These are phyloP conservation scores for Keithomyces neogunnii DNA, from an alignment of 2,329 filamentous ascomycete genomes.

Conservation along the genomic window DNA sequence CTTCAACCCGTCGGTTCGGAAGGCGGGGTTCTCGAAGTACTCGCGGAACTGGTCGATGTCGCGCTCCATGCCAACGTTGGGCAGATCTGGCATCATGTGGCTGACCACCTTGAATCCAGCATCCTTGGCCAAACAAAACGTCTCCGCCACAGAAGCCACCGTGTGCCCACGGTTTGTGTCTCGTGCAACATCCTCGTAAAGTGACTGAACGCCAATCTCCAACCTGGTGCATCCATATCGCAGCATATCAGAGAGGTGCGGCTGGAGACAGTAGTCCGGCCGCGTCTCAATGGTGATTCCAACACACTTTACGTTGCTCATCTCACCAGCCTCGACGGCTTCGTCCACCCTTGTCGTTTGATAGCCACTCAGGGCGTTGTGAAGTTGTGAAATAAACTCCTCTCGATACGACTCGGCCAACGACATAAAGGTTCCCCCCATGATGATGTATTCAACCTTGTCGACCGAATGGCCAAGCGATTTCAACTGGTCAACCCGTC, in stretches of 20 bases:
- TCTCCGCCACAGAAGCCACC: constrained; percentile 89
- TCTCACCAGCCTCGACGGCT: constrained; percentile 1
- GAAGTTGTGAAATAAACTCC: constrained; percentile 87
- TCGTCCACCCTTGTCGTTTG: constrained; percentile 81
- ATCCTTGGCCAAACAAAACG: constrained; percentile 94
- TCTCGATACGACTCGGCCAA: constrained; percentile 82
- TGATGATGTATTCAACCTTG: constrained; percentile 99
- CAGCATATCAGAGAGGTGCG: constrained; percentile 92
- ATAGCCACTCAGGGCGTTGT: constrained; percentile 95
- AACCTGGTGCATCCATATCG: constrained; percentile 94
- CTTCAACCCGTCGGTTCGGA: constrained; percentile 93
- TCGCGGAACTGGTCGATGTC: constrained; percentile 95
- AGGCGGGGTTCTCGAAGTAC: constrained; percentile 94
- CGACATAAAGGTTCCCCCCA: constrained; percentile 99
- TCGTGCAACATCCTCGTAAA: constrained; percentile 97
- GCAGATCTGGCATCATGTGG: constrained; percentile 99
- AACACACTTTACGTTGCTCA: constrained; percentile 69
- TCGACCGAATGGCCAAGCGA: constrained; percentile 93
- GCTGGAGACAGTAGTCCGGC: constrained; percentile 92
- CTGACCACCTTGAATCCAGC: constrained; percentile 98
- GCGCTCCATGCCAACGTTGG: constrained; percentile 97
- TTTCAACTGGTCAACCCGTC: constrained; percentile 93
- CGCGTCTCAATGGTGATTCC: constrained; percentile 97
- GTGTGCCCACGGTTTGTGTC: constrained; percentile 97
- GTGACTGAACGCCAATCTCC: constrained; percentile 89